phyloP scores from a whole-genome alignment of 257 asterid genomes.

The Solanum arcanum region DNA sequence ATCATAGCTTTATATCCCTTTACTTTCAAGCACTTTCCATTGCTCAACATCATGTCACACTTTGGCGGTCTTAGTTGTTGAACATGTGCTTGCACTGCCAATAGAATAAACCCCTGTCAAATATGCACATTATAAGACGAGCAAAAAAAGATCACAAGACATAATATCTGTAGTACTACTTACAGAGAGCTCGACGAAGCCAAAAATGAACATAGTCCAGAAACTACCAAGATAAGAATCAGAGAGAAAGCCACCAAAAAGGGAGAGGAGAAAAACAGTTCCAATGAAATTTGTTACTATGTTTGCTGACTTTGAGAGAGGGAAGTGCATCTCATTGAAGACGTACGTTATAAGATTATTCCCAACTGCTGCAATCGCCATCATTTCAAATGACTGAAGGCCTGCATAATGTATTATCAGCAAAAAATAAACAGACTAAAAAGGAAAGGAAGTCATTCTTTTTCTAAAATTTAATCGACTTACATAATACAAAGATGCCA shows the following conservation, averaged over 20 bases:
- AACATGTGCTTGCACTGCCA: slow-evolving; percentile 53
- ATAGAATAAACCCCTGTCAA: slow-evolving; percentile 45
- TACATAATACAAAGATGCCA: slow-evolving; percentile 55
- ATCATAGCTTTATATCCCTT: slow-evolving; percentile 47
- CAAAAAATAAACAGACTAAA: too few species aligned
- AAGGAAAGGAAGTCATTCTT: background rate
- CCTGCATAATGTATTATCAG: slow-evolving; percentile 16
- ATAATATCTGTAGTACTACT: background rate
- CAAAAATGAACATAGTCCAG: slow-evolving; percentile 63
- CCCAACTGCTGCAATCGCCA: slow-evolving; percentile 79
- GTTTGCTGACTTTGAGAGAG: slow-evolving; percentile 59
- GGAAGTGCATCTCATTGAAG: slow-evolving; percentile 63
- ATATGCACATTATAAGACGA: background rate
- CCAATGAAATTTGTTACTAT: slow-evolving; percentile 77
- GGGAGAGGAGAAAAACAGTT: slow-evolving; percentile 58
- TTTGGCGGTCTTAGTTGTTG: slow-evolving; percentile 34
- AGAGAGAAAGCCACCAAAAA: slow-evolving; percentile 66
- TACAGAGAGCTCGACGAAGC: slow-evolving; percentile 61
- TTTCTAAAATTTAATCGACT: background rate
- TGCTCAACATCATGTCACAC: slow-evolving; percentile 16
- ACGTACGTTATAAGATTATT: slow-evolving; percentile 64
- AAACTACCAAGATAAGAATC: slow-evolving; percentile 73
- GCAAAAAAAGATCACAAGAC: background rate
- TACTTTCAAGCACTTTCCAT: slow-evolving; percentile 26
- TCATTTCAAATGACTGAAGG: slow-evolving; percentile 64